phyloP scores from a whole-genome alignment of 352 stramenopile genomes.

The Aphanomyces astaci region DNA sequence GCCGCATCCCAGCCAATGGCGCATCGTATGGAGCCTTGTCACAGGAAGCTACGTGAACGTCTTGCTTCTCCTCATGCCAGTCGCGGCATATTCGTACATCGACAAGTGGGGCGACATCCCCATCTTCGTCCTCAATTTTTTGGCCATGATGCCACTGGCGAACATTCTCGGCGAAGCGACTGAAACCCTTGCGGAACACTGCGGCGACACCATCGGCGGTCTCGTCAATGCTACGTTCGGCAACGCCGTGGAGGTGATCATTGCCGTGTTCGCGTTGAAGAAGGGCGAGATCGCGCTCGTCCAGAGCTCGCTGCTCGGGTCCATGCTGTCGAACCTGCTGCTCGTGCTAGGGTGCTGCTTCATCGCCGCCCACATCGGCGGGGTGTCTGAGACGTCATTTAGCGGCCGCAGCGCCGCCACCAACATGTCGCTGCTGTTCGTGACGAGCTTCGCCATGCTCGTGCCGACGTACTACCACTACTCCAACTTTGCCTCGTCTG shows the following conservation, averaged over 20 bases:
- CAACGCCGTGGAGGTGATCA: constrained; percentile 88
- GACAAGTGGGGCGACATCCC: constrained; percentile 27
- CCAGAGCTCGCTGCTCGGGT: constrained; percentile 80
- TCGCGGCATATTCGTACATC: constrained; percentile 22
- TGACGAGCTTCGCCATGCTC: constrained; percentile 60
- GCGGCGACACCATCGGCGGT: constrained; percentile 81
- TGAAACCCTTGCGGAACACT: constrained; percentile 81
- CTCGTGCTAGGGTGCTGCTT: constrained; percentile 85
- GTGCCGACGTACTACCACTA: constrained; percentile 50
- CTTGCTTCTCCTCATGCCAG: constrained; percentile 21
- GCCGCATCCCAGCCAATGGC: constrained; percentile 12
- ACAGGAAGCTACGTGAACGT: constrained; percentile 21
- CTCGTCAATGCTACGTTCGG: constrained; percentile 88
- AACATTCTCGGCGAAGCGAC: constrained; percentile 80
- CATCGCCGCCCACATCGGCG: constrained; percentile 40
- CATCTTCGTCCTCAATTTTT: constrained; percentile 84
- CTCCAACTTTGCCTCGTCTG: neutral
- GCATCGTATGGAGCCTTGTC: constrained; percentile 15
- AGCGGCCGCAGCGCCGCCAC: constrained; percentile 39
- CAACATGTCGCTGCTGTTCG: constrained; percentile 63
- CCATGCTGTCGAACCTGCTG: constrained; percentile 84
- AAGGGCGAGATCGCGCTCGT: constrained; percentile 80
- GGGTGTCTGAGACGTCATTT: constrained; percentile 45
- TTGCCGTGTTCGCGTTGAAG: constrained; percentile 68
- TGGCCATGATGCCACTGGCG: constrained; percentile 78